Percentiles rank a stretch among this genome's conserved stretches.
Conservation (phyloP, 768 basidiomycete species). For the Podaxis sp. region DNA sequence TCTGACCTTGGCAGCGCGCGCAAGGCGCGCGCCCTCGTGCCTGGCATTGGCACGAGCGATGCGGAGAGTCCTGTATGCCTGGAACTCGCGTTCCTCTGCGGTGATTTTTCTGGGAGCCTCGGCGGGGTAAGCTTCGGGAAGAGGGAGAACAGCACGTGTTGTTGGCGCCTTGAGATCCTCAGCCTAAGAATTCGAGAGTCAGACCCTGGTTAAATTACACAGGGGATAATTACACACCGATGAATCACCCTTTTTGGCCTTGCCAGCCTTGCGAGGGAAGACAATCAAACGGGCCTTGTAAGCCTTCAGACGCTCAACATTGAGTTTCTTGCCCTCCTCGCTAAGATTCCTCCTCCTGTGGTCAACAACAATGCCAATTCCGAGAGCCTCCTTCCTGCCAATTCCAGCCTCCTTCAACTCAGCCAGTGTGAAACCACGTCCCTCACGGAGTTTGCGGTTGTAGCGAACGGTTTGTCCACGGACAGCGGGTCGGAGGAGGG, state of each 20-base stretch:
- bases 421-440: conserved; percentile 90
- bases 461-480: conserved; percentile 95
- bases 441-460: conserved; percentile 96
- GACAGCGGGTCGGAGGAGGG: conserved; percentile 93
- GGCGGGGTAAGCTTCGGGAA: conserved; percentile 62
- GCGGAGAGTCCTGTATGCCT: conserved; percentile 89
- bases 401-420: conserved; percentile 97
- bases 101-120: conserved; percentile 95
- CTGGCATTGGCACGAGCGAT: conserved; percentile 75
- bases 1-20: conserved; percentile 79
- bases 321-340: conserved; percentile 94
- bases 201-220: neutral
- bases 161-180: conserved; percentile 78
- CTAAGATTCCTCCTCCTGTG: conserved; percentile 95
- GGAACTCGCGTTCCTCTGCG: conserved; percentile 80
- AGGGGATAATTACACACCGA: conserved; percentile 49
- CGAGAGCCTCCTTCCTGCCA: conserved; percentile 87
- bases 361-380: conserved; percentile 94
- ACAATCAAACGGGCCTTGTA: conserved; percentile 93
- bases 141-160: conserved; percentile 60
- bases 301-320: conserved; percentile 89
- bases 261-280: conserved; percentile 94
- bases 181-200: conserved; percentile 40
- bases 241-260: conserved; percentile 95
- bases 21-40: conserved; percentile 85